These are phyloP conservation scores for Blastobotrys mokoenaii DNA, from an alignment of 805 yeast species.

Conservation along the genomic window DNA sequence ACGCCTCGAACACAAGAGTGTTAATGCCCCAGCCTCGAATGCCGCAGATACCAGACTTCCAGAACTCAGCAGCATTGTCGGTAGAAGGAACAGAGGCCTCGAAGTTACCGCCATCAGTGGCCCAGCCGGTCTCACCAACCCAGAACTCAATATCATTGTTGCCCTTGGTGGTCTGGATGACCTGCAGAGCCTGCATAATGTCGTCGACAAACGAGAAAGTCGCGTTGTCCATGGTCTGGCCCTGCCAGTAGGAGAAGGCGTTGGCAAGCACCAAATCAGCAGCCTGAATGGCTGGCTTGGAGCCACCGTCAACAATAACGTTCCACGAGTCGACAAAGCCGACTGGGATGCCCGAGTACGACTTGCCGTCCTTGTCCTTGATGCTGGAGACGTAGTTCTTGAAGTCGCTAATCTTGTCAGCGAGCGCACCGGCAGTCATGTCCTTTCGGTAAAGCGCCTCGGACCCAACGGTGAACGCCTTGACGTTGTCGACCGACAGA, in stretches of 20 bases:
- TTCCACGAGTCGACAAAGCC: constrained; percentile 98
- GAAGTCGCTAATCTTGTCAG: constrained; percentile 54
- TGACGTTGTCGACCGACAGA: constrained; percentile 52
- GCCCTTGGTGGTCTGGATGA: constrained; percentile 80
- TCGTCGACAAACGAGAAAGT: constrained; percentile 92
- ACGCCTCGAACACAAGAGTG: constrained; percentile 88
- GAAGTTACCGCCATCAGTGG: constrained; percentile 72
- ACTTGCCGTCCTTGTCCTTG: constrained; percentile 71
- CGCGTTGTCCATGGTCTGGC: constrained; percentile 75
- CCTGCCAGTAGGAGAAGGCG: constrained; percentile 99
- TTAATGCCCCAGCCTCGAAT: constrained; percentile 95
- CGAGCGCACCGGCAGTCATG: constrained; percentile 65
- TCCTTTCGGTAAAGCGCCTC: constrained; percentile 93
- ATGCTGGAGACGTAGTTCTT: constrained; percentile 52
- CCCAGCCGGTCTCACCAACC: constrained; percentile 99
- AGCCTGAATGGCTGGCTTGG: constrained; percentile 63
- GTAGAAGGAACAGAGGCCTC: constrained; percentile 61
- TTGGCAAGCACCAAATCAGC: constrained; percentile 85
- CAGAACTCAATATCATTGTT: constrained; percentile 78
- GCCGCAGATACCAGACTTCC: constrained; percentile 86
- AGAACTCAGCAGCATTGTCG: constrained; percentile 67
- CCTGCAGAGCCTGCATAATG: constrained; percentile 93
- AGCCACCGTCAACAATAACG: constrained; percentile 70
- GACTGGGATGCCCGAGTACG: constrained; percentile 63
- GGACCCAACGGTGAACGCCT: constrained; percentile 83